Evolutionary conservation across 169 alveolate species (phyloP).

Genomic region (Miamiensis avidus): DNA sequence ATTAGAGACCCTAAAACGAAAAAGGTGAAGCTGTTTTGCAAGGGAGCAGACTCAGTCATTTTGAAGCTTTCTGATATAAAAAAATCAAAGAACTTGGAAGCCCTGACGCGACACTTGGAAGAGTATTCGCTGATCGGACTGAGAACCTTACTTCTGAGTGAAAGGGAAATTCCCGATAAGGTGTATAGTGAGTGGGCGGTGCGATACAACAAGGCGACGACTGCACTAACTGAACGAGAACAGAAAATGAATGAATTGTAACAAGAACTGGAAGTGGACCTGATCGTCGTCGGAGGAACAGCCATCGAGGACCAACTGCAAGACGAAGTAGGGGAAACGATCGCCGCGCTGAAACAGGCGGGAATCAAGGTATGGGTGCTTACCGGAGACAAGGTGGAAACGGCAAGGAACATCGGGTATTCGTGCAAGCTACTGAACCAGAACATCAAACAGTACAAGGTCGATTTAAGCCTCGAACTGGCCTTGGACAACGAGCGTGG

Average conservation of each 20-base stretch:
- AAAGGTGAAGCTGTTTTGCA: constrained; percentile 61
- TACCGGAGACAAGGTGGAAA: constrained; percentile 98
- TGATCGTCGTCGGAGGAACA: constrained; percentile 91
- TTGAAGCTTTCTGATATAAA: constrained; percentile 52
- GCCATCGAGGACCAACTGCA: constrained; percentile 96
- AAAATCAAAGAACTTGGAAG: constrained; percentile 46
- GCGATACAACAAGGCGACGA: constrained; percentile 74
- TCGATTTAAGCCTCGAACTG: background rate
- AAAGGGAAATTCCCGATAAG: constrained; percentile 75
- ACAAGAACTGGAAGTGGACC: constrained; percentile 85
- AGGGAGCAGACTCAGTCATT: constrained; percentile 85
- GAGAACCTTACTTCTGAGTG: constrained; percentile 94
- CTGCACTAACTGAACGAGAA: constrained; percentile 59
- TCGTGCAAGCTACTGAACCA: constrained; percentile 65
- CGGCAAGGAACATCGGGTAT: constrained; percentile 94
- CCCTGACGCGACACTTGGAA: constrained; percentile 68
- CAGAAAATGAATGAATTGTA: constrained; percentile 67
- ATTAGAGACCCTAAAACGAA: constrained; percentile 67
- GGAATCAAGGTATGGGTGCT: constrained; percentile 96
- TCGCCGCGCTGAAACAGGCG: constrained; percentile 90
- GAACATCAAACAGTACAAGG: background rate
- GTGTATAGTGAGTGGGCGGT: constrained; percentile 81
- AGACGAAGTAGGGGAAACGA: constrained; percentile 94
- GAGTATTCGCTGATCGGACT: constrained; percentile 91
- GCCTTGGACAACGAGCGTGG: constrained; percentile 11